These are phyloP conservation scores for Fusarium cyanostomum DNA, from an alignment of 2,329 filamentous ascomycete species.

Conservation along the genomic window DNA sequence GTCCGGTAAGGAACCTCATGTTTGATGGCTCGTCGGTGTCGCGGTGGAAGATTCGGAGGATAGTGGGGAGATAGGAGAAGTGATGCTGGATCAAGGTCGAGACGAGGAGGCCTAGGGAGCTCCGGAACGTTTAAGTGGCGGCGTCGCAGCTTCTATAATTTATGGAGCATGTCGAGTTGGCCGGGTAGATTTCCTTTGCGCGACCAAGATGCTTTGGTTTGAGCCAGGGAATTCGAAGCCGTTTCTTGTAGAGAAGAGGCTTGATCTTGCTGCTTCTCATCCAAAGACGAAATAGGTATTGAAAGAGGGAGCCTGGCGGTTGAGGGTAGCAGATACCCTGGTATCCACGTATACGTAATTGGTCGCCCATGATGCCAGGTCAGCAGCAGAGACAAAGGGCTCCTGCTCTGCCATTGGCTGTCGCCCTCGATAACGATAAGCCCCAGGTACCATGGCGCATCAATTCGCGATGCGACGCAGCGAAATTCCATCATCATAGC, in stretches of 20 bases:
- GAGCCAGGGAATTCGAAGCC: neutral
- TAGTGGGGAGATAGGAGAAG: conserved; percentile 1
- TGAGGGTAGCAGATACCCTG: conserved; percentile 25
- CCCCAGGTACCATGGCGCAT: conserved; percentile 34
- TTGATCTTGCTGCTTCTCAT: neutral
- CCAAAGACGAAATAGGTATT: neutral
- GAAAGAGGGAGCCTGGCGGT: conserved; percentile 24
- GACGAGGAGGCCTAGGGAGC: conserved; percentile 18
- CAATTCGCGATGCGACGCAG: conserved; percentile 6
- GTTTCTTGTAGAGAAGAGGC: neutral
- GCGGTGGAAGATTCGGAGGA: conserved; percentile 22
- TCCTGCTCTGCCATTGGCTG: conserved; percentile 19
- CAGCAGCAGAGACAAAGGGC: conserved; percentile 24
- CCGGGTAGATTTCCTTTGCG: conserved; percentile 12
- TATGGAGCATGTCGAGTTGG: conserved; percentile 34
- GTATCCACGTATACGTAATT: conserved; percentile 42
- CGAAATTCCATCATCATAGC: conserved; percentile 25
- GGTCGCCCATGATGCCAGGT: conserved; percentile 42
- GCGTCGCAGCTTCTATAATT: conserved; percentile 32
- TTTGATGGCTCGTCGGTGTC: conserved; percentile 35
- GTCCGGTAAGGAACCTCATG: conserved; percentile 66
- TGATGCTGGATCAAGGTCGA: conserved; percentile 20
- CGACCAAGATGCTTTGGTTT: neutral
- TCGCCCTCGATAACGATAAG: conserved; percentile 26
- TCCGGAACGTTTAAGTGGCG: conserved; percentile 32